These are phyloP conservation scores for Monosporozyma solicola DNA, from an alignment of 805 yeast genomes.

Conservation along the genomic window DNA sequence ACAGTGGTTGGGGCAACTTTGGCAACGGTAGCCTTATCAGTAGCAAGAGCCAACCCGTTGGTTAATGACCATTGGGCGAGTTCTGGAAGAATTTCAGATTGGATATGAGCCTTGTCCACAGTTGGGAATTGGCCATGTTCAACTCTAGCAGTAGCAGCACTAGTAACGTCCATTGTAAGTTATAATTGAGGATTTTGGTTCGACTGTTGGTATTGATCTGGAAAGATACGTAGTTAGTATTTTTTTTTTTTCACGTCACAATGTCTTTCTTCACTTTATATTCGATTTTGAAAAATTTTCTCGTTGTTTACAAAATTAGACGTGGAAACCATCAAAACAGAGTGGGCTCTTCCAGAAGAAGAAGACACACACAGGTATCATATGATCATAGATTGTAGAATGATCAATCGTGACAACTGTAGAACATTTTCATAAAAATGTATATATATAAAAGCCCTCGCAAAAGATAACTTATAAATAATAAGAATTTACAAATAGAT, in stretches of 20 bases:
- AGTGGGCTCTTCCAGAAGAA: not conserved
- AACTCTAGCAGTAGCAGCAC: constrained; percentile 1
- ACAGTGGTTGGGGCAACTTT: constrained; percentile 79
- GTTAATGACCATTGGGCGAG: constrained; percentile 68
- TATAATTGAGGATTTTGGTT: not conserved
- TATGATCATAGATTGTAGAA: too few species aligned
- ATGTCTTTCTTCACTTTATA: not conserved
- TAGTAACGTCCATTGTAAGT: not conserved
- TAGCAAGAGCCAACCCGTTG: constrained; percentile 78
- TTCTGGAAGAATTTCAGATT: constrained; percentile 33
- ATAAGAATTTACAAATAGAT: not conserved
- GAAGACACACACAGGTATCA: not conserved
- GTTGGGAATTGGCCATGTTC: constrained; percentile 21
- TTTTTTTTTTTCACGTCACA: too few species aligned
- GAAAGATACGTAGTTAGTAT: not conserved
- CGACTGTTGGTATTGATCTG: not conserved
- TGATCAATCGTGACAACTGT: too few species aligned
- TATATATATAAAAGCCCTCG: too few species aligned
- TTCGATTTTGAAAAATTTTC: not conserved
- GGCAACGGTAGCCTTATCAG: constrained; percentile 39
- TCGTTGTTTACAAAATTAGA: not conserved
- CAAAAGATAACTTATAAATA: not conserved
- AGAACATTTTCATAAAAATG: too few species aligned
- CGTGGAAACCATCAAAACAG: not conserved
- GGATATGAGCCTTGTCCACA: constrained; percentile 19